Conservation (phyloP, 352 stramenopile genomes). For the Globisporangium spiculum region DNA sequence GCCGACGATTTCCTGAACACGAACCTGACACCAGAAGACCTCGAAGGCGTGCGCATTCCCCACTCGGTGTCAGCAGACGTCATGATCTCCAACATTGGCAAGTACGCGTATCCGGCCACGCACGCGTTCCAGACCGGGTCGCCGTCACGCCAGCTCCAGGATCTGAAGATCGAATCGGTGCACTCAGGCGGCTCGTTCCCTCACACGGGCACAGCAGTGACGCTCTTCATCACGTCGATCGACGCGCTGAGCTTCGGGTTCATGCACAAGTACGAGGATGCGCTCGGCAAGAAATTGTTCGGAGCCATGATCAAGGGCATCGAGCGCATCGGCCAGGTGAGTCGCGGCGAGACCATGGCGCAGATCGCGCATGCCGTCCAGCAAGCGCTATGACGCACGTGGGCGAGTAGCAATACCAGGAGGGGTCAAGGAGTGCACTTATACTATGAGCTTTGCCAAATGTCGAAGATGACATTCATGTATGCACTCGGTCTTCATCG, state of each 20-base stretch:
- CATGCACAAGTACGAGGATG: constrained; percentile 7
- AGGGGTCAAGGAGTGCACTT: too few species aligned
- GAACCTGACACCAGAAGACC: neutral
- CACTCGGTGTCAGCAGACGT: constrained; percentile 26
- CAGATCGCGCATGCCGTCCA: neutral
- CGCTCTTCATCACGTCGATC: constrained; percentile 7
- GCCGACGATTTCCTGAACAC: neutral
- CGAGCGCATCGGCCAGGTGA: neutral
- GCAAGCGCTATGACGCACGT: neutral
- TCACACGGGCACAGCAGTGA: neutral
- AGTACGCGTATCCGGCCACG: constrained; percentile 31
- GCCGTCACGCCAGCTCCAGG: neutral
- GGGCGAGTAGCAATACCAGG: too few species aligned
- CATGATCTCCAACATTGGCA: constrained; percentile 24
- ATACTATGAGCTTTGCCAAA: too few species aligned
- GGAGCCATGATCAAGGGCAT: neutral
- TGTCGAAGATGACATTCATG: too few species aligned
- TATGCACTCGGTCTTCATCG: too few species aligned
- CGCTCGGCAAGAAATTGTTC: neutral
- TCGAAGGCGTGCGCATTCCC: neutral
- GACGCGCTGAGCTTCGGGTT: neutral
- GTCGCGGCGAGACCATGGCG: neutral
- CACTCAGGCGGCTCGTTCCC: constrained; percentile 2
- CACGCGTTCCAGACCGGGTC: constrained; percentile 21
- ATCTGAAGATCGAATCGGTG: neutral